Evolutionary conservation across 202 grass and related monocot genomes (phyloP), one percentile per base, ranked within the genome.

Genomic region (Panicum hallii): DNA sequence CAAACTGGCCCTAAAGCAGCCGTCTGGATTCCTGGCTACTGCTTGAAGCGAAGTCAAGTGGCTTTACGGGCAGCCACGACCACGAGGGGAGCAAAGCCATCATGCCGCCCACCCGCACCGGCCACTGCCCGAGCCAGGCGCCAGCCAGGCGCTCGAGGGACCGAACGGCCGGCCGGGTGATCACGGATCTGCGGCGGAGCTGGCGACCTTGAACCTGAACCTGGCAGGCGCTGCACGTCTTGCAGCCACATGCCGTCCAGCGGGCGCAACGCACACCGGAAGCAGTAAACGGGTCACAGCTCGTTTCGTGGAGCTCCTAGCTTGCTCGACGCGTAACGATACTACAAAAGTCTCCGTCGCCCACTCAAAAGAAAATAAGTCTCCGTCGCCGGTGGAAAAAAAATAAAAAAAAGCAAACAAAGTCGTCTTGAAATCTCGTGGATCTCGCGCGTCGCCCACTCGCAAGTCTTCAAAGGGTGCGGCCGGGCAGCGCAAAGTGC

Each of bases 1-100:
- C n/a, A n/a, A n/a, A n/a, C n/a, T n/a, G n/a, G n/a, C n/a, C n/a
- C n/a, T 13, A 46, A 65, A 50, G 69, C 22, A n/a, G n/a, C 36
- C 20, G 36, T 13, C 45, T 28, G 48, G 79, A 47, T 61, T 61
- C 88, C 60, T 74, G 3, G 23, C 82, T 41, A 75, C 84, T 80
- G 84, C 89, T 90, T 90, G 44, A 87, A 90, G 89, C 89, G 57
- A 90, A 75, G 89, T 84, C 84, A 56, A 80, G 60, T 17, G 74
- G 79, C 84, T 83, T 83, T 90, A 75, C 74, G 28, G 49, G 60
- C 42, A 34, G 72, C 38, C 83, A 86, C 83, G 45, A 55, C 38
- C 83, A 86, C 83, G 45, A 62, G 54, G 71, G 72, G 54, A n/a
- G 32, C 36, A 5, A 16, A 4, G 4, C 40, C n/a, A 23, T 78